Base-by-base conservation (phyloP, 1,284 basidiomycete genomes). In the Sanghuangporus weigelae region DNA sequence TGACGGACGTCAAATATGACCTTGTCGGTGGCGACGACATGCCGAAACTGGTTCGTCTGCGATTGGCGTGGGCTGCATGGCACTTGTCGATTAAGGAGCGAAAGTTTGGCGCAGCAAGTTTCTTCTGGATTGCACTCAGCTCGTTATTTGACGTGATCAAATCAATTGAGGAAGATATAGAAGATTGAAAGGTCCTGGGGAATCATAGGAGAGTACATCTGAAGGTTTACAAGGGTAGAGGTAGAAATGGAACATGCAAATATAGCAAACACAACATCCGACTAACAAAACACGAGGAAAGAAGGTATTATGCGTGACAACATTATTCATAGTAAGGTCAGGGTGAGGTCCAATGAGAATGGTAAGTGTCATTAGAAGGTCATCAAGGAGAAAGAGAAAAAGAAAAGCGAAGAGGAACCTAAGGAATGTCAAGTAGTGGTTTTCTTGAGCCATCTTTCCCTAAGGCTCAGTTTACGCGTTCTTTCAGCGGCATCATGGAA, bases 401-500 rank as follows among this genome's bases (percentile, higher is more conserved):
- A 57, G 12, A 46, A 16, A n/a, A 44, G 23, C 23, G 10, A 44
- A 44, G 48, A 11, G 8, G 39, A 31, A 14, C 7, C 6, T 19
- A 19, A 58, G 1, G 19, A 39, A 19, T n/a, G 36, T 62, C 26
- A 65, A 40, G 36, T 49, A 23, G 46, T 19, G 31, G 39, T 35
- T 36, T 59, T 62, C 49, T 62, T 59, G 31, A 46, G 60, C 60
- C 60, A 62, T 42, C 46, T 62, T 8, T 65, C 64, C 40, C 60
- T 55, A 31, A 64, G 31, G 58, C 63, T 61, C 36, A 38, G 53
- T 48, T 55, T 62, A 8, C 60, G 42, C 26, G 36, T 23, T 14
- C 36, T 39, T 31, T 26, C 51, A 16, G 42, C 49, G 3, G 44
- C 31, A 39, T 56, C 50, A 11, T 51, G 26, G 39, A 48, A 16